Evolutionary conservation across 2,329 filamentous ascomycete genomes (phyloP).

Genomic region (Leptoxyphium fumago): DNA sequence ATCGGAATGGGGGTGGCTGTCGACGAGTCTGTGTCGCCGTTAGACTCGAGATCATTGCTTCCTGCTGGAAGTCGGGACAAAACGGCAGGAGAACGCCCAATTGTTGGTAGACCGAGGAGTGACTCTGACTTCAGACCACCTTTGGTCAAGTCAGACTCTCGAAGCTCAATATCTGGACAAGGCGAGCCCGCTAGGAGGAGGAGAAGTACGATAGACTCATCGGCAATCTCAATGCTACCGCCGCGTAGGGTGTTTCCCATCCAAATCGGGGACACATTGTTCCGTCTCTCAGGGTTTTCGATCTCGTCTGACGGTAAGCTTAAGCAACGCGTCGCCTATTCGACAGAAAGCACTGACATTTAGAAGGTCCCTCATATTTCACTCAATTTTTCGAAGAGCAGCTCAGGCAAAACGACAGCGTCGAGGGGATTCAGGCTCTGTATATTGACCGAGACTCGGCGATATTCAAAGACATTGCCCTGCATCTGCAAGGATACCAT

Average conservation of each 20-base stretch:
- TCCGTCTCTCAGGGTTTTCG: conserved; percentile 53
- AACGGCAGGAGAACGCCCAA: conserved; percentile 1
- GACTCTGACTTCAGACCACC: too few species aligned
- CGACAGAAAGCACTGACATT: too few species aligned
- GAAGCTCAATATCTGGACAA: too few species aligned
- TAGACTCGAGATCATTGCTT: conserved; percentile 2
- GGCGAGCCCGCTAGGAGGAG: conserved; percentile 1
- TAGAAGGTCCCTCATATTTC: conserved; percentile 74
- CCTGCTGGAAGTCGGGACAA: conserved; percentile 3
- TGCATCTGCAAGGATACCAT: conserved; percentile 87
- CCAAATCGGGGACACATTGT: conserved; percentile 55
- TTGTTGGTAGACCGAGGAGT: background rate
- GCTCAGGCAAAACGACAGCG: conserved; percentile 47
- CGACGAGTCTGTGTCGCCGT: conserved; percentile 6
- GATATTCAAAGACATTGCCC: conserved; percentile 77
- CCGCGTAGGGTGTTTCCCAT: conserved; percentile 59
- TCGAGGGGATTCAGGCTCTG: conserved; percentile 54
- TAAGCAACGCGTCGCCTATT: too few species aligned
- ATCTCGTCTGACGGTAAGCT: conserved; percentile 56
- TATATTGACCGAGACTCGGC: conserved; percentile 89
- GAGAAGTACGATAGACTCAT: conserved; percentile 4
- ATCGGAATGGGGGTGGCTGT: conserved; percentile 6
- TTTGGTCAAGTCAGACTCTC: too few species aligned
- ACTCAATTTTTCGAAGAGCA: conserved; percentile 86
- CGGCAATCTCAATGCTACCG: conserved; percentile 33